These are phyloP conservation scores for Cladosporium sp. DNA, from an alignment of 2,329 filamentous ascomycete species.

Conservation along the genomic window DNA sequence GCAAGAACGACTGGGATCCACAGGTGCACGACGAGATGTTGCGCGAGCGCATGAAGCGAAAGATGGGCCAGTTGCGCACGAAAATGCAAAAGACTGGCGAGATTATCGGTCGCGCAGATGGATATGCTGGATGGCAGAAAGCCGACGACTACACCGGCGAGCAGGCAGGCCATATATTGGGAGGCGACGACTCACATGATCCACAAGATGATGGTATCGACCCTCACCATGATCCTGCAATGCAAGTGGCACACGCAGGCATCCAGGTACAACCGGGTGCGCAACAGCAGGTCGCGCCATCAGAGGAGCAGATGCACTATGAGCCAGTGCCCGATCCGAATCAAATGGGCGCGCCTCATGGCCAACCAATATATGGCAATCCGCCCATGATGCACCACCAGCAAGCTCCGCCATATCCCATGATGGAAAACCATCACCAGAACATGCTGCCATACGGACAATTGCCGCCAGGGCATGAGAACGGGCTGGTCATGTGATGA, in stretches of 20 bases:
- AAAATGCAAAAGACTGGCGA: slow-evolving; percentile 45
- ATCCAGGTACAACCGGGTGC: slow-evolving; percentile 15
- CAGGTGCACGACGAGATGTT: slow-evolving; percentile 40
- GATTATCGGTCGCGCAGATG: slow-evolving; percentile 37
- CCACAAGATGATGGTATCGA: slow-evolving; percentile 7
- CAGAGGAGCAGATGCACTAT: slow-evolving; percentile 34
- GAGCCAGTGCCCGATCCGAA: slow-evolving; percentile 28
- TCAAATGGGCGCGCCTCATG: slow-evolving; percentile 27
- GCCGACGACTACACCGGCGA: slow-evolving; percentile 39
- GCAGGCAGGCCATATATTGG: slow-evolving; percentile 31
- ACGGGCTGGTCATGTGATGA: slow-evolving; percentile 30
- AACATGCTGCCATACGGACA: slow-evolving; percentile 33
- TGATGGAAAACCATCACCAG: slow-evolving; percentile 29
- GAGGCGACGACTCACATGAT: slow-evolving; percentile 13
- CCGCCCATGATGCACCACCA: slow-evolving; percentile 31
- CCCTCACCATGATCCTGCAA: slow-evolving; percentile 19
- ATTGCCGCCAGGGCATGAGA: slow-evolving; percentile 28
- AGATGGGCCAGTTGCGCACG: slow-evolving; percentile 41
- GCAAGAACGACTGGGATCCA: slow-evolving; percentile 39
- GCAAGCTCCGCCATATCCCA: slow-evolving; percentile 30
- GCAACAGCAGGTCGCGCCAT: slow-evolving; percentile 17
- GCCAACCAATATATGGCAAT: slow-evolving; percentile 25
- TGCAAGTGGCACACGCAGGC: slow-evolving; percentile 19
- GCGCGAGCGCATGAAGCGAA: slow-evolving; percentile 42
- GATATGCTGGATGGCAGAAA: slow-evolving; percentile 38